Evolutionary conservation across 805 yeast genomes (phyloP).

Genomic region (Suhomyces xylopsoci): DNA sequence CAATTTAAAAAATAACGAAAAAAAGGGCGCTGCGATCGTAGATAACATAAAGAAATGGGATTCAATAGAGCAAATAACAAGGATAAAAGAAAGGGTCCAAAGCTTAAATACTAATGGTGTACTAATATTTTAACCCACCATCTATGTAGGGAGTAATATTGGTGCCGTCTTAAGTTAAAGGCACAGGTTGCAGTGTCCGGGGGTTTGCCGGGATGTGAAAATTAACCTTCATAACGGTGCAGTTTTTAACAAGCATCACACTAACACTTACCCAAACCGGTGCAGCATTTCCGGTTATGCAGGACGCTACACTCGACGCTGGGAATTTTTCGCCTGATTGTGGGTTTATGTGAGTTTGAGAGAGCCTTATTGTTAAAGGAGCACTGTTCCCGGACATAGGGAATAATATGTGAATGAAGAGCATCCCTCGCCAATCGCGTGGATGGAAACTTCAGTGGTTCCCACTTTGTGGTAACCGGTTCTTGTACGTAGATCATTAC

Average conservation of each 20-base stretch:
- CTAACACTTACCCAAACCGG: background rate
- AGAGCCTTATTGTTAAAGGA: background rate
- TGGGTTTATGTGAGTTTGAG: background rate
- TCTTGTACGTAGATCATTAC: too few relatives aligned
- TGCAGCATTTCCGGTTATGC: background rate
- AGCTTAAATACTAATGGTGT: background rate
- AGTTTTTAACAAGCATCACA: background rate
- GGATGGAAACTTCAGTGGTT: background rate
- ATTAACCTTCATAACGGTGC: background rate
- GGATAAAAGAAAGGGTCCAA: background rate
- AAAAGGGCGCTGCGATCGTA: background rate
- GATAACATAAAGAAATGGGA: background rate
- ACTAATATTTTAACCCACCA: background rate
- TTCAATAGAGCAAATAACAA: background rate
- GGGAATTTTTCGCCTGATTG: background rate
- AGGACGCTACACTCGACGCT: background rate
- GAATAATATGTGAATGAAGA: background rate
- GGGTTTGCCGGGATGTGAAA: background rate
- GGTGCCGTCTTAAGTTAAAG: background rate
- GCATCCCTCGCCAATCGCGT: background rate
- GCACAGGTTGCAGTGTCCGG: background rate
- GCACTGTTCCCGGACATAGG: background rate
- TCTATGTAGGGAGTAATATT: background rate
- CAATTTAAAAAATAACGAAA: background rate
- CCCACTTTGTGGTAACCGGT: background rate